phyloP scores from a whole-genome alignment of 2,329 filamentous ascomycete species.

The Dryadomyces quercivorus region DNA sequence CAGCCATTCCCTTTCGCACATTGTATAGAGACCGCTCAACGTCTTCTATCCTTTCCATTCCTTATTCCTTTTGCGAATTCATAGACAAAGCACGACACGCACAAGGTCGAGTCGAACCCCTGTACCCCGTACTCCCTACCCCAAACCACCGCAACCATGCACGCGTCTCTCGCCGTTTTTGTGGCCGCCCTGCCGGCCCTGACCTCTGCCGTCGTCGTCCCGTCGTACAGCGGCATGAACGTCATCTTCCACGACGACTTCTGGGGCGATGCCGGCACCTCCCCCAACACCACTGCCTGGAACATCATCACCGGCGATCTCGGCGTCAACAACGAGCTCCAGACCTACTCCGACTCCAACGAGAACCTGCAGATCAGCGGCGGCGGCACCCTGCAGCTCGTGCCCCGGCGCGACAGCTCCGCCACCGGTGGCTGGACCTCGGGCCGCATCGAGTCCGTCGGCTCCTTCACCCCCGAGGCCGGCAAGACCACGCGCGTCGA shows the following conservation, averaged over 20 bases:
- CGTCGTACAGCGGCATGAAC: conserved; percentile 25
- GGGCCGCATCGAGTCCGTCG: conserved; percentile 38
- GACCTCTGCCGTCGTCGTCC: conserved; percentile 24
- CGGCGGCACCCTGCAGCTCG: conserved; percentile 35
- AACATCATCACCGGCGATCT: conserved; percentile 40
- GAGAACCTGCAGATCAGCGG: conserved; percentile 39
- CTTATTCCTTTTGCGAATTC: too few species aligned
- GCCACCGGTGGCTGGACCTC: conserved; percentile 37
- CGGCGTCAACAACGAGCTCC: conserved; percentile 46
- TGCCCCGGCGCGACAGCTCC: conserved; percentile 30
- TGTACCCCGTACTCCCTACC: too few species aligned
- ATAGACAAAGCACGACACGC: too few species aligned
- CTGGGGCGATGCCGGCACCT: conserved; percentile 20
- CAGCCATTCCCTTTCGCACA: background rate
- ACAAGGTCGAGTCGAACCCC: too few species aligned
- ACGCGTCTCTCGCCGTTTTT: conserved; percentile 3
- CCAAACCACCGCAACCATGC: background rate
- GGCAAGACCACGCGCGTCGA: conserved; percentile 35
- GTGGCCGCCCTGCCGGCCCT: conserved; percentile 15
- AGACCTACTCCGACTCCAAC: conserved; percentile 34
- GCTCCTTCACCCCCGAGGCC: conserved; percentile 30
- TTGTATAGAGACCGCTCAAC: too few species aligned
- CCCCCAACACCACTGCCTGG: conserved; percentile 27
- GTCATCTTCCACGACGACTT: conserved; percentile 33
- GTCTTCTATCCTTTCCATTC: too few species aligned